phyloP scores from a whole-genome alignment of 202 grass and related monocot genomes.

The Setaria viridis region DNA sequence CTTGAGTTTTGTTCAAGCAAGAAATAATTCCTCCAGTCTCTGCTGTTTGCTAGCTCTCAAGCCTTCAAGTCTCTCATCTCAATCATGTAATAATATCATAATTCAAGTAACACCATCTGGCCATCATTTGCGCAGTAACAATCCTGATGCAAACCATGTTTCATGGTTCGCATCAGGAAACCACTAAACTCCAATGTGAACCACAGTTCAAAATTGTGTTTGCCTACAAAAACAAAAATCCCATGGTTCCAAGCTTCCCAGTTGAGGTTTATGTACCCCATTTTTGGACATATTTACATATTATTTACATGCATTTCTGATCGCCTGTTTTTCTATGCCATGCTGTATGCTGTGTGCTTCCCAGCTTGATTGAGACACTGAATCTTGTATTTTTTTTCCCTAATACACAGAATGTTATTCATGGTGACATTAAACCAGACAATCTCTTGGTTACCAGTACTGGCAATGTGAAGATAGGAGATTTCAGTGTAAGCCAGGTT shows the following conservation, averaged over 20 bases:
- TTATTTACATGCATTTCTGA: neutral
- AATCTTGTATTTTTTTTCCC: slow-evolving; percentile 9
- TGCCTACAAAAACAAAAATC: neutral
- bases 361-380: neutral
- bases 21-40: neutral
- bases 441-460: slow-evolving; percentile 83
- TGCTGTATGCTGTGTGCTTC: slow-evolving; percentile 31
- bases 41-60: neutral
- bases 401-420: slow-evolving; percentile 74
- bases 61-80: neutral
- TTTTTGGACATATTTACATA: neutral
- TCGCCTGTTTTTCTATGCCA: neutral
- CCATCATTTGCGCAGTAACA: neutral
- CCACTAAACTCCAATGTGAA: too few relatives aligned
- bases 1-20: neutral
- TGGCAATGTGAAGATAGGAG: slow-evolving; percentile 85
- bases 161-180: neutral
- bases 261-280: too few relatives aligned
- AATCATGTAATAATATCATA: neutral
- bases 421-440: slow-evolving; percentile 93
- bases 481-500: slow-evolving; percentile 94
- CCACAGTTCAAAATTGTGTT: neutral
- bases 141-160: neutral
- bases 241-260: neutral
- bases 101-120: neutral